Base-by-base conservation (phyloP, 2,329 filamentous ascomycete genomes). In the Alternaria panax region DNA sequence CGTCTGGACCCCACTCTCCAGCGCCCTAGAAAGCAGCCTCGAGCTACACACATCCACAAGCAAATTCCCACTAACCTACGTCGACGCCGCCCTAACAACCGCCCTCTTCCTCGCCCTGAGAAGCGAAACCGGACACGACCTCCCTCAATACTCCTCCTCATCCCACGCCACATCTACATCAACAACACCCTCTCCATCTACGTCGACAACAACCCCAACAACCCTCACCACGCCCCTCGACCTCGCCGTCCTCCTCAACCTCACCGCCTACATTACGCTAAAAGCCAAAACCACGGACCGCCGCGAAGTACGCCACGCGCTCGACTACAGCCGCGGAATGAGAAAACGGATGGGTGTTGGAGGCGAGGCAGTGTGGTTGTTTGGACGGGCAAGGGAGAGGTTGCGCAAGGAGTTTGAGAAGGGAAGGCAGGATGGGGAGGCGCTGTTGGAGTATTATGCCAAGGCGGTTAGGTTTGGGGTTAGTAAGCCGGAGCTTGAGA, bases 161-260 rank as follows among this genome's bases (percentile, higher is more conserved):
- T 27, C 30, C 16, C 32, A 52, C 20, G 16, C 36, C 11, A 7
- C 36, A 43, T 43, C 36, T 4, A 20, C 51, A 5, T 18, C 51
- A 18, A 32, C 25, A 30, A 42, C 48, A 24, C 18, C 34, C 34
- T 20, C 48, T 5, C 9, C 48, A 38, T 40, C 48, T 11, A 30
- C n/a, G n/a, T n/a, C n/a, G n/a, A n/a, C n/a, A n/a, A n/a, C 40
- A 0, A 43, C 41, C 24, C 27, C 47, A 16, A 45, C 47, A 20
- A 54, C 41, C 3, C 51, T 63, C 2, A n/a, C 42, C 1, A 24
- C 47, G 2, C 63, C 68, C 25, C 63, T 74, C 32, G 72, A 74
- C 32, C 54, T 75, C 2, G 70, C 71, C 8, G 61, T 68, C 8
- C 60, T 67, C 47, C 55, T 75, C 5, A 72, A 74, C 30, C 59